These are phyloP conservation scores for Effrenium voratum DNA, from an alignment of 73 alveolate species.

Conservation along the genomic window DNA sequence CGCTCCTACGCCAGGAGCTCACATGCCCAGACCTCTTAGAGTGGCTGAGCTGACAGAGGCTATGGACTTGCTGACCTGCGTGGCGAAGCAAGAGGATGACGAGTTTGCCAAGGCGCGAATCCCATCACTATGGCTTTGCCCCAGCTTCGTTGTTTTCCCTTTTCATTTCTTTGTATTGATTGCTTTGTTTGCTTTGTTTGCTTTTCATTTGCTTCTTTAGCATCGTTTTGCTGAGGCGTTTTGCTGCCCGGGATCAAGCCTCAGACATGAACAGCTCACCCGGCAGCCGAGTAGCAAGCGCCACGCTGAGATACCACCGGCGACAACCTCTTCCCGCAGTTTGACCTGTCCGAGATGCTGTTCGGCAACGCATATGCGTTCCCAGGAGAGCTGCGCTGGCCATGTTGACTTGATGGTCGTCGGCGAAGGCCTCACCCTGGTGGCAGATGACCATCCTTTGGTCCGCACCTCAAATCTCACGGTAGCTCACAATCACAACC, in stretches of 20 bases:
- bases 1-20: too few species aligned
- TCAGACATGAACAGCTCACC: not conserved
- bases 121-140: too few species aligned
- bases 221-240: not conserved
- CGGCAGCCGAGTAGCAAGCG: not conserved
- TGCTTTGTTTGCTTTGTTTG: too few species aligned
- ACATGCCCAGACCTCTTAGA: too few species aligned
- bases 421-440: conserved; percentile 71
- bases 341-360: conserved; percentile 90
- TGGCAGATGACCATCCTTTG: conserved; percentile 90
- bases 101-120: conserved; percentile 38
- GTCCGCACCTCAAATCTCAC: not conserved
- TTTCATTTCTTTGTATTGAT: too few species aligned
- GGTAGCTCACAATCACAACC: not conserved
- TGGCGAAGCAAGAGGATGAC: conserved; percentile 74
- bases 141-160: too few species aligned
- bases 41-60: conserved; percentile 12
- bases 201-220: too few species aligned
- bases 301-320: conserved; percentile 43
- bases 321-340: conserved; percentile 91
- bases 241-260: not conserved
- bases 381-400: conserved; percentile 42
- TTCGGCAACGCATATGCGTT: conserved; percentile 91
- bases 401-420: not conserved
- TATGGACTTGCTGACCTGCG: conserved; percentile 61